A percentile compares a stretch with the other conserved stretches of the same genome.
Evolutionary conservation across 768 basidiomycete genomes (phyloP).

Genomic region (Termitomyces sp.): DNA sequence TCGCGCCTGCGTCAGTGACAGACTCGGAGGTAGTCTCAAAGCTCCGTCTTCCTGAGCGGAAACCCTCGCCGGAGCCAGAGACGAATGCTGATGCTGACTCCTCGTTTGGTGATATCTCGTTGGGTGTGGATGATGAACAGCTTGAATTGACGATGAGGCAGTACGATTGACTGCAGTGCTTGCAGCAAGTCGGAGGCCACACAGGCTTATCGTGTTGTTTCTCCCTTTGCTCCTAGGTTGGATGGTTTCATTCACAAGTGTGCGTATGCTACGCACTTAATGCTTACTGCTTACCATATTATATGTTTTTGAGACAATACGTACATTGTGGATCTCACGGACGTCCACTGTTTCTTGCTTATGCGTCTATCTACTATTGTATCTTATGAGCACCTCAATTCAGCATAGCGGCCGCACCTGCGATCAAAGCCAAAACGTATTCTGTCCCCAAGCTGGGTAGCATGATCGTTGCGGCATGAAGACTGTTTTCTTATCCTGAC

Average conservation of each 20-base stretch:
- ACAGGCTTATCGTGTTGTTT: neutral
- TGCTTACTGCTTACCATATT: neutral
- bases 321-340: neutral
- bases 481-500: neutral
- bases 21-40: neutral
- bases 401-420: too few relatives aligned
- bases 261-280: neutral
- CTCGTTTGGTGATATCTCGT: slow-evolving; percentile 27
- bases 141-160: slow-evolving; percentile 27
- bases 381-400: neutral
- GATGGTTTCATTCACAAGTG: neutral
- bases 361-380: neutral
- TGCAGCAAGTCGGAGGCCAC: neutral
- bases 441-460: neutral
- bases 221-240: neutral
- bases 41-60: neutral
- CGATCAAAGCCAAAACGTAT: neutral
- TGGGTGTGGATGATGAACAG: slow-evolving; percentile 24
- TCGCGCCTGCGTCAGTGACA: neutral
- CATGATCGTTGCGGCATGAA: neutral
- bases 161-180: slow-evolving; percentile 25
- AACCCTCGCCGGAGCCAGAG: slow-evolving; percentile 4
- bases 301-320: neutral
- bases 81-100: slow-evolving; percentile 21
- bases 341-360: neutral